Base-by-base conservation (phyloP, 2,329 filamentous ascomycete species). In the Orbilia brochopaga region DNA sequence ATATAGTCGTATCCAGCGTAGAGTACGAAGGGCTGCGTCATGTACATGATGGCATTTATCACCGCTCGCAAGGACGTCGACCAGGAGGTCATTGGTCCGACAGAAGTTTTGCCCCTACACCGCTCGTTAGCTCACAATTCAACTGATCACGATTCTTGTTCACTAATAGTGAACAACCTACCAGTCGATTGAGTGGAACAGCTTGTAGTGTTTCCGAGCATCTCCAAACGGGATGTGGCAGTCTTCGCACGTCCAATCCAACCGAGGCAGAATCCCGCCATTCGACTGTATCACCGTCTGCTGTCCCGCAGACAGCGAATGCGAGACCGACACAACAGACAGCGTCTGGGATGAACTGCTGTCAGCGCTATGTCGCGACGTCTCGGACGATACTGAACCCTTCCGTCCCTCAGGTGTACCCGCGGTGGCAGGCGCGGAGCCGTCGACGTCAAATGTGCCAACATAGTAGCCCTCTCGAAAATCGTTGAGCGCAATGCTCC, bases 21-120 rank as follows among this genome's bases (percentile, higher is more conserved):
- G 19, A 70, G 17, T 19, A 60, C 66, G 13, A 70, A 55, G 19
- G 66, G 66, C 40, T 55, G 59, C 19, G 10, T 60, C 66, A 70
- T 70, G 30, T 70, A 70, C 66, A 64, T 70, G 21, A 70, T 64
- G 7, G 66, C 51, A 56, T 70, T 70, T 23, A 70, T 50, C 6
- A 53, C 54, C 11, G 66, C 35, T 56, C 54, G 54, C 2, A 70
- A 19, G 19, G 66, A 70, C 19, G 59, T 64, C 10, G 66, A 64
- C 66, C 66, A 70, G 2, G 66, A 64, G 17, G 2, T 55, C 59
- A 70, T 64, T 6, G 66, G 54, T 27, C 66, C 66, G 1, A 70
- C 53, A 4, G 59, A 1, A 11, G 66, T 70, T 8, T 32, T 51
- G 13, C 48, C 32, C 66, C 65, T 69, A 48, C 1, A 11, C 35